Conservation (phyloP, 495 filamentous ascomycete species). For the Penicillium arizonense region DNA sequence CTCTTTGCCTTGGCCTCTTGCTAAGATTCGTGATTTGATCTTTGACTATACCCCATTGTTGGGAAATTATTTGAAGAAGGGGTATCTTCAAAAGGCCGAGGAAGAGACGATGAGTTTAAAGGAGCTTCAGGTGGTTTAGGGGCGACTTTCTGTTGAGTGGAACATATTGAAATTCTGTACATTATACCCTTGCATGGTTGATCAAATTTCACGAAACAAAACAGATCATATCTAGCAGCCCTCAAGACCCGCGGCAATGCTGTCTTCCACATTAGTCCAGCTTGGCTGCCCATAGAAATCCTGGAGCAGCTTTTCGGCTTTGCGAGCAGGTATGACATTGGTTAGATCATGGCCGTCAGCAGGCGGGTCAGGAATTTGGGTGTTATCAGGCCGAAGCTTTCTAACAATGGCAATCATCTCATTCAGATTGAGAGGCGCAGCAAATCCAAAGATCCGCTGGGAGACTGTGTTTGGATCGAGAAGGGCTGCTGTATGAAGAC, state of each 20-base stretch:
- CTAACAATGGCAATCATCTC: constrained; percentile 16
- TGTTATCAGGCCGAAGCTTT: constrained; percentile 21
- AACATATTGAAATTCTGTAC: too few relatives aligned
- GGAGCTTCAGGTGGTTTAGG: constrained; percentile 15
- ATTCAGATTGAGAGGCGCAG: constrained; percentile 11
- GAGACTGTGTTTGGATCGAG: constrained; percentile 37
- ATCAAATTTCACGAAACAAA: too few relatives aligned
- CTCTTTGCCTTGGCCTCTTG: constrained; percentile 14
- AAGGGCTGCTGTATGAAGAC: constrained; percentile 47
- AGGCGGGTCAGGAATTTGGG: constrained; percentile 12
- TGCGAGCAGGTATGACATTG: constrained; percentile 4
- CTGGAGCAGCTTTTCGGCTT: constrained; percentile 14
- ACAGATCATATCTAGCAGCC: neutral
- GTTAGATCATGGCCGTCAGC: constrained; percentile 8
- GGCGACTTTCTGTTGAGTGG: too few relatives aligned
- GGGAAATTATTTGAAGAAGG: constrained; percentile 6
- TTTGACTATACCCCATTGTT: constrained; percentile 21
- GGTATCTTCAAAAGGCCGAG: constrained; percentile 13
- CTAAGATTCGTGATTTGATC: constrained; percentile 14
- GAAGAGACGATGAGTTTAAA: constrained; percentile 15
- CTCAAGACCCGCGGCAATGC: neutral
- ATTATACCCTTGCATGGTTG: too few relatives aligned
- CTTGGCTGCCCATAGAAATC: constrained; percentile 9
- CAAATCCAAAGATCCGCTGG: constrained; percentile 43
- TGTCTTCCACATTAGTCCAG: neutral